Evolutionary conservation across 805 yeast species (phyloP), one percentile per base, ranked within the genome.

Genomic region (Scheffersomyces lignosus): DNA sequence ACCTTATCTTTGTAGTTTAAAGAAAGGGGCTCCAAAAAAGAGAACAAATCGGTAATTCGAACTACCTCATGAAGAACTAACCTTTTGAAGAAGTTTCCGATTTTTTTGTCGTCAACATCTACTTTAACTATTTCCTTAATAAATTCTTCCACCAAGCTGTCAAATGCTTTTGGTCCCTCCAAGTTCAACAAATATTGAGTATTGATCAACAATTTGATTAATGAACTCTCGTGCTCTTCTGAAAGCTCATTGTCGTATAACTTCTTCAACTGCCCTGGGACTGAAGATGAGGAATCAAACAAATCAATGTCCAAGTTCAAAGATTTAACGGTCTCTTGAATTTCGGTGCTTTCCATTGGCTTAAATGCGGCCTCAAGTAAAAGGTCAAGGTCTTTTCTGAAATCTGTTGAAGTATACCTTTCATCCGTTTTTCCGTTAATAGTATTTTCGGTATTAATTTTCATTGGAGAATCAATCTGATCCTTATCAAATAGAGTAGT

Each of bases 391-490:
- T 62, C 66, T 12, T 44, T 44, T 22, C 54, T 48, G 36, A 67
- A 65, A 7, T 49, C 54, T 10, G 47, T 51, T 3, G 47, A 44
- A 1, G 58, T 46, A 28, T 52, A 57, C 3, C 33, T 31, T 17
- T 55, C 60, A 6, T 20, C 24, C 24, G 10, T 20, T 49, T 51
- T 5, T 40, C 44, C 24, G n/a, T 31, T 31, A 6, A 43, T 48
- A 13, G 41, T 44, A 3, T 49, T 51, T 3, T 46, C 52, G 1
- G 52, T 45, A 31, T 45, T 53, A 3, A 63, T 53, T 25, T 54
- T 60, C 57, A 66, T 49, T 0, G 73, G 73, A 1, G 71, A 60
- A 6, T 64, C 71, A 3, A 48, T 51, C 2, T 56, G 52, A 8
- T 57, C 59, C 37, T 58, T 50, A 17, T 51, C 42, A 48, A 52